phyloP scores from a whole-genome alignment of 129 eudicot genomes.

The Centella asiatica region DNA sequence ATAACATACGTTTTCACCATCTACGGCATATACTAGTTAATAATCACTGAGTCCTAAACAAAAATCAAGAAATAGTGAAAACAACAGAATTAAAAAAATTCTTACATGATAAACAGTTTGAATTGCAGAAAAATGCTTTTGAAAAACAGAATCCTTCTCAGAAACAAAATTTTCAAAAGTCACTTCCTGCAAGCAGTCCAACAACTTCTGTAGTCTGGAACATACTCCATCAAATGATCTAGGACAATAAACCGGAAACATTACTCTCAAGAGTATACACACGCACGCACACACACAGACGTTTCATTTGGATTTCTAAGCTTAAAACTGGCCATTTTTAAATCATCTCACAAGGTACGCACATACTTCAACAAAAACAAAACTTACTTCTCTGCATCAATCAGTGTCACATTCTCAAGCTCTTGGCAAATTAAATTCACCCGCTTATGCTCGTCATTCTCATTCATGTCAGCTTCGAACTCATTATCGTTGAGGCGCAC shows the following conservation, averaged over 20 bases:
- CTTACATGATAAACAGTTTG: slow-evolving; percentile 62
- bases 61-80: background rate
- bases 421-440: slow-evolving; percentile 38
- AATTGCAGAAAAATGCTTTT: slow-evolving; percentile 41
- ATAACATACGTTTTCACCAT: background rate
- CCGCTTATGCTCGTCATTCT: slow-evolving; percentile 25
- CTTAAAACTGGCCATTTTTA: background rate
- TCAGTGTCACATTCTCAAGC: slow-evolving; percentile 38
- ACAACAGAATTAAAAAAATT: background rate
- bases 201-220: slow-evolving; percentile 37
- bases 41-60: background rate
- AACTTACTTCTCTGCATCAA: slow-evolving; percentile 65
- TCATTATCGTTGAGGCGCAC: slow-evolving; percentile 15
- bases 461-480: background rate
- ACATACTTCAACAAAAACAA: background rate
- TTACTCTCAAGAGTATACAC: slow-evolving; percentile 4
- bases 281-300: background rate
- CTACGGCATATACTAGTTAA: background rate
- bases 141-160: slow-evolving; percentile 51
- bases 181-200: slow-evolving; percentile 44
- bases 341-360: background rate
- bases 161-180: slow-evolving; percentile 26
- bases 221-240: slow-evolving; percentile 61
- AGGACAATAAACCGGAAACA: slow-evolving; percentile 20
- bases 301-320: background rate